phyloP scores from a whole-genome alignment of 1,284 basidiomycete genomes.

The Ustilago lituana region DNA sequence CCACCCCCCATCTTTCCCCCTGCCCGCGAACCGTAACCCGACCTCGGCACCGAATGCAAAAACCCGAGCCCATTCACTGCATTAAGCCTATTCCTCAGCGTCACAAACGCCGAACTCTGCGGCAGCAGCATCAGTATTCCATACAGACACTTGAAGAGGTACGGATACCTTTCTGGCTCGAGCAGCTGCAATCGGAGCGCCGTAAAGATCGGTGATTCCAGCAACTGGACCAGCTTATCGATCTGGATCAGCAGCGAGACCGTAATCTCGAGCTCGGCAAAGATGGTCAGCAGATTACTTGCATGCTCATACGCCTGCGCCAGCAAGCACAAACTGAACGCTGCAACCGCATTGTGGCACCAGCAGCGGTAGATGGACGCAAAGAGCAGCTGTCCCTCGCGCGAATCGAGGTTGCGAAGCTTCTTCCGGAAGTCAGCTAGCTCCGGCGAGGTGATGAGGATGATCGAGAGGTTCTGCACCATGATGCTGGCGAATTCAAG shows the following conservation, averaged over 20 bases:
- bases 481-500: slow-evolving; percentile 96
- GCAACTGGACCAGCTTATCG: slow-evolving; percentile 96
- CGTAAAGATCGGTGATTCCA: slow-evolving; percentile 98
- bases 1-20: slow-evolving; percentile 9
- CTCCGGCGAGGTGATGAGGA: slow-evolving; percentile 95
- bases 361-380: slow-evolving; percentile 92
- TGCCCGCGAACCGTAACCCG: slow-evolving; percentile 25
- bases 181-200: slow-evolving; percentile 95
- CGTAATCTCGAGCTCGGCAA: slow-evolving; percentile 92
- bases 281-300: slow-evolving; percentile 93
- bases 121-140: slow-evolving; percentile 96
- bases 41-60: slow-evolving; percentile 82
- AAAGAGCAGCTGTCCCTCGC: slow-evolving; percentile 91
- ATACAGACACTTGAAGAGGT: slow-evolving; percentile 96
- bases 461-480: slow-evolving; percentile 95
- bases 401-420: slow-evolving; percentile 86
- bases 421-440: slow-evolving; percentile 90
- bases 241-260: slow-evolving; percentile 94
- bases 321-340: slow-evolving; percentile 92
- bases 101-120: slow-evolving; percentile 95
- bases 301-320: slow-evolving; percentile 99
- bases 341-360: slow-evolving; percentile 98
- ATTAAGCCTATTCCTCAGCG: slow-evolving; percentile 89
- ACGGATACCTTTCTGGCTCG: slow-evolving; percentile 95
- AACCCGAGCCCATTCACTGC: slow-evolving; percentile 95